These are phyloP conservation scores for Chlorella sp. DNA, from an alignment of 139 green algal genomes.

Conservation along the genomic window DNA sequence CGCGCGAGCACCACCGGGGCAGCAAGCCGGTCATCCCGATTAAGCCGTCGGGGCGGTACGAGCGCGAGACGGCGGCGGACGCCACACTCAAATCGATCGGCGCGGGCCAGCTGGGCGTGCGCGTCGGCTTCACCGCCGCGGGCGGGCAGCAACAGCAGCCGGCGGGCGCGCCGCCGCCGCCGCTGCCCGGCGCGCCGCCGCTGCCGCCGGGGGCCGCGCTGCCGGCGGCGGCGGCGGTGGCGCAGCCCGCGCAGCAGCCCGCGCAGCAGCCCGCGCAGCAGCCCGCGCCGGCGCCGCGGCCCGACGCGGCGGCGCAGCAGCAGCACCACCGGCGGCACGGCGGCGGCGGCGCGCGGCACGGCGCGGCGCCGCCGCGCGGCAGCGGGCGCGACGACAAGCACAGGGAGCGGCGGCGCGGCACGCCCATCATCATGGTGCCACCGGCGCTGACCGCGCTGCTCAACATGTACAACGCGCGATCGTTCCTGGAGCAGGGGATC, in stretches of 20 bases:
- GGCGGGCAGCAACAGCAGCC: background rate
- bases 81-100: constrained; percentile 40
- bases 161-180: constrained; percentile 14
- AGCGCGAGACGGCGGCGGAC: constrained; percentile 43
- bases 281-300: no score
- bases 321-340: no score
- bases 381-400: no score
- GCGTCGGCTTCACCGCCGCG: constrained; percentile 28
- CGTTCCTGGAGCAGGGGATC: constrained; percentile 58
- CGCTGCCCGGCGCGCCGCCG: constrained; percentile 13
- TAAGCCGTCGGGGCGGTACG: constrained; percentile 36
- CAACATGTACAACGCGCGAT: constrained; percentile 67
- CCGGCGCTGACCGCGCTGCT: constrained; percentile 51
- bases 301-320: no score
- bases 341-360: no score
- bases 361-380: no score
- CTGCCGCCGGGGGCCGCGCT: background rate
- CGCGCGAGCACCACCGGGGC: background rate
- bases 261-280: background rate
- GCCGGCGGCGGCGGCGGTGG: background rate
- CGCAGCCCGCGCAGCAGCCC: background rate
- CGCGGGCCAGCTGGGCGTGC: constrained; percentile 30
- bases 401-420: constrained; percentile 1
- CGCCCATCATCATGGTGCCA: constrained; percentile 71
- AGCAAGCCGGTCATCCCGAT: constrained; percentile 9